A percentile compares a stretch with the other conserved stretches of the same genome.
phyloP scores from a whole-genome alignment of 1,139 yeast species.

The Zygoascus hellenicus region DNA sequence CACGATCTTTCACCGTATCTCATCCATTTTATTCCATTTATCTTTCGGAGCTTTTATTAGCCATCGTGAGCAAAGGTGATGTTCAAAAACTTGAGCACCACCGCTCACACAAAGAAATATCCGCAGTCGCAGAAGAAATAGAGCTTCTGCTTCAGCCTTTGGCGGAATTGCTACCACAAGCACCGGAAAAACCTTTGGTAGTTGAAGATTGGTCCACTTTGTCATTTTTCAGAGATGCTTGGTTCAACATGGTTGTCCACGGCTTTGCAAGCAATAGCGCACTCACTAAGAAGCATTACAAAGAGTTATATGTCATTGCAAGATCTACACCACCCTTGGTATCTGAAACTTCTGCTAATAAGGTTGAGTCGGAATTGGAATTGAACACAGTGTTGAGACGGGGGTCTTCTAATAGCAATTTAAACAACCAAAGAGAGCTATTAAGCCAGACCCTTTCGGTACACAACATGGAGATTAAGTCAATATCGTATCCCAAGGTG shows the following conservation, averaged over 20 bases:
- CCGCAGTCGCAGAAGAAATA: constrained; percentile 72
- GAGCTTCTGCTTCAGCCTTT: constrained; percentile 64
- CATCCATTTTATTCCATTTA: constrained; percentile 52
- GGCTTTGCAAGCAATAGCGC: constrained; percentile 68
- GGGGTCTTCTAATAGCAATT: constrained; percentile 79
- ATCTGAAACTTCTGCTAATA: constrained; percentile 75
- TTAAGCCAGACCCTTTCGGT: constrained; percentile 26
- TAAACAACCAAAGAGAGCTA: constrained; percentile 66
- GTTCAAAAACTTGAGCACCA: constrained; percentile 75
- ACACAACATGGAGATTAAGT: constrained; percentile 36
- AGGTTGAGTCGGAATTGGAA: constrained; percentile 88
- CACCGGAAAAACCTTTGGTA: constrained; percentile 40
- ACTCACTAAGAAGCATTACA: constrained; percentile 43
- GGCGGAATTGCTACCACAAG: constrained; percentile 65
- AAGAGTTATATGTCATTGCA: constrained; percentile 65
- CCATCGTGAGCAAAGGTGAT: constrained; percentile 75
- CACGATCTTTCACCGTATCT: constrained; percentile 35
- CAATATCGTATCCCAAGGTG: constrained; percentile 69
- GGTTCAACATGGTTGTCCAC: constrained; percentile 93
- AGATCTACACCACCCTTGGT: constrained; percentile 89
- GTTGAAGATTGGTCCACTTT: constrained; percentile 45
- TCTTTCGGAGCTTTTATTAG: constrained; percentile 58
- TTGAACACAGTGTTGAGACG: constrained; percentile 86
- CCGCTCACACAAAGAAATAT: constrained; percentile 71
- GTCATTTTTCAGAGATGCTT: constrained; percentile 71